Conservation (phyloP, 257 asterid genomes). For the Echium plantagineum region DNA sequence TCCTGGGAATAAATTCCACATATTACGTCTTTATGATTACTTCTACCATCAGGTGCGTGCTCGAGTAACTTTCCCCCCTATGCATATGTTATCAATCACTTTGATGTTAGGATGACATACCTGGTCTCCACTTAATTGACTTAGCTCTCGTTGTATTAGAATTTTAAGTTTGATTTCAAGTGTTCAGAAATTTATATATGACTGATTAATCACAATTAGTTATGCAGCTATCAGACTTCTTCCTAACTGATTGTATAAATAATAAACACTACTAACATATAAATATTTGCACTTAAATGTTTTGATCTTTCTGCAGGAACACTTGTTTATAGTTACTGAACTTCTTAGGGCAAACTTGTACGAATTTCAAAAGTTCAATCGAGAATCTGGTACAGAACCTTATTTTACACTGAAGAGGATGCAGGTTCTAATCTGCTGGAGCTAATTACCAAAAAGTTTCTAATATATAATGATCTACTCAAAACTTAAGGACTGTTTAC, state of each 20-base stretch:
- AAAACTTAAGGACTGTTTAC: slow-evolving; percentile 12
- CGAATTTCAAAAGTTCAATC: slow-evolving; percentile 75
- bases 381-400: slow-evolving; percentile 68
- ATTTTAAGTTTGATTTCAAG: no score
- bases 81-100: neutral
- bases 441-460: neutral
- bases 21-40: slow-evolving; percentile 80
- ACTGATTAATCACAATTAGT: no score
- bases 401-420: slow-evolving; percentile 69
- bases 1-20: slow-evolving; percentile 68
- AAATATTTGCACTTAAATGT: neutral
- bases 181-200: no score
- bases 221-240: no score
- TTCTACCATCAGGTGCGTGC: slow-evolving; percentile 72
- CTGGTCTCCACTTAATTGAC: no score
- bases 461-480: neutral
- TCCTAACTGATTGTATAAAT: no score
- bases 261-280: no score
- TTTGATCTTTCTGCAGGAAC: slow-evolving; percentile 43
- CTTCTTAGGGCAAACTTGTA: slow-evolving; percentile 85
- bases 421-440: slow-evolving; percentile 37
- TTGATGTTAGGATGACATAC: no score
- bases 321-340: slow-evolving; percentile 75
- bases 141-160: no score
- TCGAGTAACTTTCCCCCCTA: neutral